Evolutionary conservation across 306 rosid genomes (phyloP), one percentile per base, ranked within the genome.

Genomic region (Trichosanthes cucumerina): DNA sequence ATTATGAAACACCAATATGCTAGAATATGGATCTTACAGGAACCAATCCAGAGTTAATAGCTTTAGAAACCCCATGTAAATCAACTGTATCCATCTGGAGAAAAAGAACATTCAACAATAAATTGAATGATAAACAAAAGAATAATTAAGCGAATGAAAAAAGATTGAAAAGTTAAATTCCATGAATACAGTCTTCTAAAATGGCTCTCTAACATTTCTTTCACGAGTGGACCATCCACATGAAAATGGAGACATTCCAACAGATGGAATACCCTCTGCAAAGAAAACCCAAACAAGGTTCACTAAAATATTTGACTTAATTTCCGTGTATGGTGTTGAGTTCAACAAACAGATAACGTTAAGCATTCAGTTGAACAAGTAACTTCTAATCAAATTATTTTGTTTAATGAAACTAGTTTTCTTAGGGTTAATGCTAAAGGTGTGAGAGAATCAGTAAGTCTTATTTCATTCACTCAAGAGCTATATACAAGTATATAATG

Each of bases 231-330:
- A 71, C 98, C 97, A 94, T 82, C 98, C 97, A 87, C 95, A 89
- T 12, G 98, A 84, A 88, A 92, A 90, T 80, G 98, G 97, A 82
- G 96, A 92, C 91, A 94, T 85, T 81, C 96, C 98, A 79, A 88
- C 66, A 31, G 98, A 92, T 85, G 97, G 96, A 78, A 94, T 94
- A 60, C 98, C 95, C 91, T 89, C 97, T 94, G 90, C 84, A 82
- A 78, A 75, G 65, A 83, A 83, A 84, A 39, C 38, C 74, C 52
- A 64, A 24, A 39, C 83, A 14, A 57, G 60, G 82, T 58, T 53
- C 69, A 79, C 72, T 44, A 11, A 78, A 70, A 44, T 43, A 71
- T 44, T 71, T 43, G 76, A 79, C 72, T 43, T 64, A 28, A 62
- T 34, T 39, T 66, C 5, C 33, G 28, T 80, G 57, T 78, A 23